phyloP scores from a whole-genome alignment of 345 rosid genomes.

The Draba incana region DNA sequence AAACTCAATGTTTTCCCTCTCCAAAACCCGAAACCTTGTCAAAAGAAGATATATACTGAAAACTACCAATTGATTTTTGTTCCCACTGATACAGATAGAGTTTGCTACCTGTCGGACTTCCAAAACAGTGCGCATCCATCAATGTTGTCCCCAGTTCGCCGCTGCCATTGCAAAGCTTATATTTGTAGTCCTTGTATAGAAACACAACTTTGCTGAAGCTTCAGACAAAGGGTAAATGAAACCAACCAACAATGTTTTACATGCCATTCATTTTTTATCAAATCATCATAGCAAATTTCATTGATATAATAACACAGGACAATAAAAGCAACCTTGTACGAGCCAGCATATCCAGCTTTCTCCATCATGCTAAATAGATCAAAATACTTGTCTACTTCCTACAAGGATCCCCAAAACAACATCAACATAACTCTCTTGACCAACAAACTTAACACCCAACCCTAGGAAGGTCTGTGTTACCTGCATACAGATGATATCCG shows the following conservation, averaged over 20 bases:
- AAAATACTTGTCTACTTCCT: constrained; percentile 84
- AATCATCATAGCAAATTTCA: background rate
- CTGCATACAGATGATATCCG: constrained; percentile 80
- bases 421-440: background rate
- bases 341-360: constrained; percentile 74
- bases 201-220: constrained; percentile 33
- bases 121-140: constrained; percentile 90
- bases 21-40: constrained; percentile 64
- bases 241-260: constrained; percentile 20
- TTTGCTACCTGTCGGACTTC: constrained; percentile 64
- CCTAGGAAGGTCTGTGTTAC: constrained; percentile 38
- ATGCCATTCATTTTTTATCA: constrained; percentile 4
- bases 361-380: constrained; percentile 56
- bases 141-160: constrained; percentile 72
- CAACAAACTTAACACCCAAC: background rate
- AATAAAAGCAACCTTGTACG: constrained; percentile 59
- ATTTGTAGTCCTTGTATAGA: constrained; percentile 38
- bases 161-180: constrained; percentile 52
- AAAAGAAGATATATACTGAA: background rate
- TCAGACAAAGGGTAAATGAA: constrained; percentile 22
- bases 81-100: constrained; percentile 11
- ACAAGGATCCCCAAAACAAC: constrained; percentile 31
- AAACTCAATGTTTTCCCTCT: constrained; percentile 66
- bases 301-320: constrained; percentile 8
- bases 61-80: background rate